Conservation (phyloP, 2,329 filamentous ascomycete genomes). For the Dactylellina haptotyla region DNA sequence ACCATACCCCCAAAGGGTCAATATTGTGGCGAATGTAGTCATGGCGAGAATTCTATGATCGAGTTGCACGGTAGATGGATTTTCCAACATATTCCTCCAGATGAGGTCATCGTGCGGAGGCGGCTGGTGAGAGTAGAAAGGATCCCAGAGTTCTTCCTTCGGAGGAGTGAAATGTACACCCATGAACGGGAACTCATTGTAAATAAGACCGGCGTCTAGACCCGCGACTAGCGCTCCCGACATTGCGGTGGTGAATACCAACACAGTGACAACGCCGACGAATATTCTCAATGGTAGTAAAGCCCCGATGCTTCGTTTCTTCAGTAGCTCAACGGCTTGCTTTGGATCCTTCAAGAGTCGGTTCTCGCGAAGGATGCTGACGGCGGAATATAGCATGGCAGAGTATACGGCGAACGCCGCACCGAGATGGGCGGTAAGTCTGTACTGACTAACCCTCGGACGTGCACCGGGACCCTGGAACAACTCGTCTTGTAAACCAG, state of each 20-base stretch:
- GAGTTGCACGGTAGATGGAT: conserved; percentile 92
- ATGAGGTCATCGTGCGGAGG: conserved; percentile 74
- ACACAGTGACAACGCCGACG: conserved; percentile 68
- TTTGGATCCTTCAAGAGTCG: conserved; percentile 75
- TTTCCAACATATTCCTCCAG: conserved; percentile 98
- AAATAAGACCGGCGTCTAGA: conserved; percentile 94
- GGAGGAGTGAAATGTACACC: conserved; percentile 85
- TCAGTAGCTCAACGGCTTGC: conserved; percentile 70
- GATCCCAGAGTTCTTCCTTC: conserved; percentile 60
- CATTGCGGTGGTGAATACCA: conserved; percentile 81
- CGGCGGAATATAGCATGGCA: conserved; percentile 90
- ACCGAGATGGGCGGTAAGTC: conserved; percentile 86
- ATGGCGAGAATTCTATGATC: conserved; percentile 93
- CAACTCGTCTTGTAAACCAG: conserved; percentile 91
- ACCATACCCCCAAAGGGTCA: conserved; percentile 79
- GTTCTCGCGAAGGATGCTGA: conserved; percentile 82
- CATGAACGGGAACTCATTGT: conserved; percentile 99
- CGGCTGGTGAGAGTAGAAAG: conserved; percentile 56
- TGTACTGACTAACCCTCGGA: conserved; percentile 93
- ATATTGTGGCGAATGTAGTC: conserved; percentile 83
- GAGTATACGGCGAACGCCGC: conserved; percentile 93
- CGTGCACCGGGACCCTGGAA: conserved; percentile 85
- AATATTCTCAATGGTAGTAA: conserved; percentile 45
- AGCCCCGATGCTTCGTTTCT: conserved; percentile 58
- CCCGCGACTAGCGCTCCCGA: conserved; percentile 86